Conservation (phyloP, 345 rosid genomes). For the Lepidium aucheri region DNA sequence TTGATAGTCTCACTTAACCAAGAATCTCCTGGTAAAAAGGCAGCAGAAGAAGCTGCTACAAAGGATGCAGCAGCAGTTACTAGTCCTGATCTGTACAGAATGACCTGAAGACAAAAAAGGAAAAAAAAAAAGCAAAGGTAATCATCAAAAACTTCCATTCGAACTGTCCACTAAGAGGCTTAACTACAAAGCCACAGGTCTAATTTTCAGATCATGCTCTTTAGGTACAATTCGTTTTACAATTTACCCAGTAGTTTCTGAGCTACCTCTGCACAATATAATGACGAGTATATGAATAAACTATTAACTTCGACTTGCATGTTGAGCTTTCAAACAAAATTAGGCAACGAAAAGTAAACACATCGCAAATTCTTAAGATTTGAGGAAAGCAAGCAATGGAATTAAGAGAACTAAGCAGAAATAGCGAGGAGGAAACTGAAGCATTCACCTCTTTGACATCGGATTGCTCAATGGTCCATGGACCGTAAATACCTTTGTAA, state of each 20-base stretch:
- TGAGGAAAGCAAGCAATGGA: not conserved
- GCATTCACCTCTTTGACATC: conserved; percentile 74
- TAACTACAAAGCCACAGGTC: not conserved
- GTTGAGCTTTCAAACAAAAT: not conserved
- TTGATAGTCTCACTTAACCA: conserved; percentile 37
- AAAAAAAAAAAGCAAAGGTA: not conserved
- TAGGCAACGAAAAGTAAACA: not conserved
- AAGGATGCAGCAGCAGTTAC: conserved; percentile 79
- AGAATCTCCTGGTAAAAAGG: conserved; percentile 52
- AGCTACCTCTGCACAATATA: not conserved
- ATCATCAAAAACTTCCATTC: not conserved
- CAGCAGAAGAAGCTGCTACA: conserved; percentile 70
- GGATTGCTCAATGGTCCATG: conserved; percentile 71
- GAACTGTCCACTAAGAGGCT: not conserved
- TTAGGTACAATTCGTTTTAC: not conserved
- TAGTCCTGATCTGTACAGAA: conserved; percentile 72
- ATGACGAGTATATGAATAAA: not conserved
- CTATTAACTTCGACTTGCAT: not conserved
- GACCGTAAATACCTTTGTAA: conserved; percentile 71
- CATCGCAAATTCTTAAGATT: not conserved
- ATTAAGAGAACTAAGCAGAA: not conserved
- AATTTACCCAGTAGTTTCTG: not conserved
- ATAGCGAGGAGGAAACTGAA: not conserved
- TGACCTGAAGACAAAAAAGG: conserved; percentile 60
- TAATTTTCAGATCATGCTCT: not conserved